Conservation (phyloP, 805 yeast species). For the Candida andamanensis region DNA sequence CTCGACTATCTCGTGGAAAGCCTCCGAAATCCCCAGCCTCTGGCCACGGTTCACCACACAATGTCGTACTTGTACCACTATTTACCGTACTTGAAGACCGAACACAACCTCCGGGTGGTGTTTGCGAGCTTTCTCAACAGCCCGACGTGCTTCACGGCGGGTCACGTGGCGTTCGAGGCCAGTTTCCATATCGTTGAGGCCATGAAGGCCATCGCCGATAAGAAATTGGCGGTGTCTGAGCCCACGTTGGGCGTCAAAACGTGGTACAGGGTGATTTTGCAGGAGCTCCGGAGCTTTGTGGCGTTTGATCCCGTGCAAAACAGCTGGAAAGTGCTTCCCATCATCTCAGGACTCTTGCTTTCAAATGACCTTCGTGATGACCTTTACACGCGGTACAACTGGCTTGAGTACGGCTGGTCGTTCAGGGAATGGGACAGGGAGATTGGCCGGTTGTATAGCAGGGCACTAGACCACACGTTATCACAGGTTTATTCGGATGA, state of each 20-base stretch:
- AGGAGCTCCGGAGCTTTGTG: conserved; percentile 30
- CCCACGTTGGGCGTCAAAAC: conserved; percentile 44
- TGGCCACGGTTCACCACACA: conserved; percentile 25
- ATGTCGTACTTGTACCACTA: conserved; percentile 48
- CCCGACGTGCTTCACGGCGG: conserved; percentile 27
- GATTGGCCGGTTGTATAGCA: conserved; percentile 22
- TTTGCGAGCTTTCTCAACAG: conserved; percentile 41
- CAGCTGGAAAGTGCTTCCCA: conserved; percentile 45
- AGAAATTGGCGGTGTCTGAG: conserved; percentile 42
- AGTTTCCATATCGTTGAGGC: conserved; percentile 42
- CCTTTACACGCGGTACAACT: conserved; percentile 23
- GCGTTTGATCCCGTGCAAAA: conserved; percentile 22
- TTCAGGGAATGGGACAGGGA: conserved; percentile 33
- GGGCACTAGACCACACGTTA: conserved; percentile 20
- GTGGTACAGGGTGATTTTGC: conserved; percentile 35
- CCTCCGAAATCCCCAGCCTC: conserved; percentile 34
- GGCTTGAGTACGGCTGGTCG: conserved; percentile 15
- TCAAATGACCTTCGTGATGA: conserved; percentile 32
- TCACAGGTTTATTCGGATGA: conserved; percentile 18
- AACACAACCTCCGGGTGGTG: conserved; percentile 41
- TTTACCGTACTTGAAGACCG: conserved; percentile 45
- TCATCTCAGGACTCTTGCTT: conserved; percentile 41
- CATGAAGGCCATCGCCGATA: conserved; percentile 40
- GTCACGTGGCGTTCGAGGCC: conserved; percentile 20
- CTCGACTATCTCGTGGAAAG: conserved; percentile 45